Percentiles rank a stretch among this genome's conserved stretches.
These are phyloP conservation scores for Tilletia indica DNA, from an alignment of 1,284 basidiomycete species.

Conservation along the genomic window DNA sequence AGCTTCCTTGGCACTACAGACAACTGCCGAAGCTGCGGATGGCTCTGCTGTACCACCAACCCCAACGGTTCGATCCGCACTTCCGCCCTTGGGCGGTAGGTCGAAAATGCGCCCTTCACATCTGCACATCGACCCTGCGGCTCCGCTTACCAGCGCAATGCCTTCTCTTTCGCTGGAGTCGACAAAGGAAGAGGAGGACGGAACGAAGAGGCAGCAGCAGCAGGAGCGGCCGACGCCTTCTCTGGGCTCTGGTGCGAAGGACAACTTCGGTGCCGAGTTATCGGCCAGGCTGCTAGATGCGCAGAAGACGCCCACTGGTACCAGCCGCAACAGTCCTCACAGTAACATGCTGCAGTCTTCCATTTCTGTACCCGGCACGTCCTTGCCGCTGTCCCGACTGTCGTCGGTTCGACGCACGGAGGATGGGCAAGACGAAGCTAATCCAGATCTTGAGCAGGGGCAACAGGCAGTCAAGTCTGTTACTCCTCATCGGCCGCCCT, in stretches of 20 bases:
- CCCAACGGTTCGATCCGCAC: not conserved
- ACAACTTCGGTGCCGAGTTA: too few species aligned
- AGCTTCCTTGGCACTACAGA: too few species aligned
- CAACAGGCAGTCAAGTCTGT: not conserved
- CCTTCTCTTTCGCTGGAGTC: not conserved
- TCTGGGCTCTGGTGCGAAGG: too few species aligned
- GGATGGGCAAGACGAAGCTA: too few species aligned
- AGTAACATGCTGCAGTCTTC: not conserved
- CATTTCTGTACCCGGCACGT: not conserved
- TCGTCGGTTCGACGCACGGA: not conserved
- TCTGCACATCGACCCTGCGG: not conserved
- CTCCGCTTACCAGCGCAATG: not conserved
- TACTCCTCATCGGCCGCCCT: not conserved
- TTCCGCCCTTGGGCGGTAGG: not conserved
- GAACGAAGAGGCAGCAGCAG: not conserved
- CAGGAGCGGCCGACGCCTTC: not conserved
- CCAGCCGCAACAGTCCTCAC: not conserved
- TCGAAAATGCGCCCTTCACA: not conserved
- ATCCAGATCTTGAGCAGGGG: not conserved
- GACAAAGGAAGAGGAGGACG: conserved; percentile 1
- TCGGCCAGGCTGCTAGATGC: too few species aligned
- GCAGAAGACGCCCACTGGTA: not conserved
- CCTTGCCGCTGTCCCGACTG: not conserved
- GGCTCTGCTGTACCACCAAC: not conserved
- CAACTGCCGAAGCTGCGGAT: not conserved